A percentile compares a stretch with the other conserved stretches of the same genome.
Evolutionary conservation across 352 stramenopile species (phyloP).

Genomic region (Globisporangium perplexum): DNA sequence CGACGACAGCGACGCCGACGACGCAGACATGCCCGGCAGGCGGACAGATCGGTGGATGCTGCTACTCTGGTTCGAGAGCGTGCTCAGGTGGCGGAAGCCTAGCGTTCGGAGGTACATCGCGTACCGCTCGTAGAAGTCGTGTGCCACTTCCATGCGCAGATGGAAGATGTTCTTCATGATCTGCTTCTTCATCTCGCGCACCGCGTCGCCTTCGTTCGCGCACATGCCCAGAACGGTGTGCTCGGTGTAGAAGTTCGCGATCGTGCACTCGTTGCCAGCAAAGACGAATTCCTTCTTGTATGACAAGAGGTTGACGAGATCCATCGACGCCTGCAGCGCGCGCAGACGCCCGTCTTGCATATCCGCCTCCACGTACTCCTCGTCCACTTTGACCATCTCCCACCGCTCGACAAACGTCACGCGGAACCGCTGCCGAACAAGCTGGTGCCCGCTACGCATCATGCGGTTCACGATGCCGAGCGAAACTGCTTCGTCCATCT

Average conservation of each 20-base stretch:
- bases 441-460: constrained; percentile 46
- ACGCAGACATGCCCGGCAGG: background rate
- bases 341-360: constrained; percentile 40
- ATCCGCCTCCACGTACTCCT: constrained; percentile 33
- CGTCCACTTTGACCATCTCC: constrained; percentile 53
- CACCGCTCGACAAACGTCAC: constrained; percentile 75
- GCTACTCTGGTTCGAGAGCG: constrained; percentile 22
- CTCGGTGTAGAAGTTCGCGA: constrained; percentile 76
- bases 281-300: constrained; percentile 89
- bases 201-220: constrained; percentile 45
- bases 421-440: constrained; percentile 68
- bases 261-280: constrained; percentile 46
- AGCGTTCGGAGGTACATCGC: constrained; percentile 47
- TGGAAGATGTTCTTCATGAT: constrained; percentile 68
- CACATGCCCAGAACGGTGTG: constrained; percentile 72
- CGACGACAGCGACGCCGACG: constrained; percentile 10
- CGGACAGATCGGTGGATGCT: background rate
- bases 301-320: constrained; percentile 77
- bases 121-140: constrained; percentile 70
- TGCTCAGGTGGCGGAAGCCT: constrained; percentile 57
- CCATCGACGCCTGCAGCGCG: constrained; percentile 68
- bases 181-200: constrained; percentile 65
- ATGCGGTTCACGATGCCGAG: constrained; percentile 48
- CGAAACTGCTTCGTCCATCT: constrained; percentile 49
- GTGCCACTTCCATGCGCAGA: constrained; percentile 57